These are phyloP conservation scores for Mucor racemosus DNA, from an alignment of 371 early-diverging fungal species.

Conservation along the genomic window DNA sequence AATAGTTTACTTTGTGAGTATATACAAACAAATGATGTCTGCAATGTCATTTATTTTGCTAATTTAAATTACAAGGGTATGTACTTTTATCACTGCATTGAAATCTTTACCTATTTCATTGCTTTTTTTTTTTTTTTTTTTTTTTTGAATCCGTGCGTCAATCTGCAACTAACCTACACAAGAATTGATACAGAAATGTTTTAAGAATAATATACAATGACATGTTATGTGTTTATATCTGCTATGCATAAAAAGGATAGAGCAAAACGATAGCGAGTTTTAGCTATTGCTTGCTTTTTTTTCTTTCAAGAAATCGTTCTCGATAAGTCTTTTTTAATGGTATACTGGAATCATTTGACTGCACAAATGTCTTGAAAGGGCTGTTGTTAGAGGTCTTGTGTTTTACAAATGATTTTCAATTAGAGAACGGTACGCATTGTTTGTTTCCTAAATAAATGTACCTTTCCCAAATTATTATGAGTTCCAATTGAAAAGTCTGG, in stretches of 20 bases:
- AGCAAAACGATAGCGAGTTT: neutral
- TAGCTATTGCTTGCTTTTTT: neutral
- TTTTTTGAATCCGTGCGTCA: neutral
- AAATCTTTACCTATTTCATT: neutral
- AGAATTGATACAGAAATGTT: neutral
- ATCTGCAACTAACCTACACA: neutral
- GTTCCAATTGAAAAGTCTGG: neutral
- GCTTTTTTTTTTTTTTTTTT: too few relatives aligned
- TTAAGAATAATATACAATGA: neutral
- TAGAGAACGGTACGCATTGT: too few relatives aligned
- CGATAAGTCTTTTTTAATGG: constrained; percentile 16
- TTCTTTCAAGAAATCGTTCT: constrained; percentile 20
- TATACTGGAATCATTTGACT: neutral
- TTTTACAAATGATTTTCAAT: neutral
- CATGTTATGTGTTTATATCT: neutral
- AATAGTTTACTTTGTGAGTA: too few relatives aligned
- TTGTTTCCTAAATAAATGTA: neutral
- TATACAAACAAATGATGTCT: too few relatives aligned
- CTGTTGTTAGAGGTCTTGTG: neutral
- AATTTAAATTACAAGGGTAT: neutral
- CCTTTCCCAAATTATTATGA: neutral
- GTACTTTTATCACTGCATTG: neutral
- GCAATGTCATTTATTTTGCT: neutral
- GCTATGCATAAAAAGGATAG: neutral
- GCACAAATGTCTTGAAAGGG: constrained; percentile 15